Conservation (phyloP, 495 filamentous ascomycete genomes). For the Xylaria acuta region DNA sequence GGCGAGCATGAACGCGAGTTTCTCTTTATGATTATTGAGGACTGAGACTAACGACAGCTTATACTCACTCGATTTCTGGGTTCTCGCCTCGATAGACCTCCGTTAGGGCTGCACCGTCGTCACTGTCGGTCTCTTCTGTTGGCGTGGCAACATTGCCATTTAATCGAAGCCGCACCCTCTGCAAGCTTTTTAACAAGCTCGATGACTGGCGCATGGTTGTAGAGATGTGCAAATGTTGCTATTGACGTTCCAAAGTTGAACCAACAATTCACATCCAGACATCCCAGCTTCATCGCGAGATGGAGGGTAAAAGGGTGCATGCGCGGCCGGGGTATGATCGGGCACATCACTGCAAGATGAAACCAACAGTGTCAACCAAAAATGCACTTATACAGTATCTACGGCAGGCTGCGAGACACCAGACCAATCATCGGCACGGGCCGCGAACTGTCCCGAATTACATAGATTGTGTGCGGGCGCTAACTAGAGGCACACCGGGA, state of each 20-base stretch:
- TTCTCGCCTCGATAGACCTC: conserved; percentile 22
- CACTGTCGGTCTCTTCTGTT: not conserved
- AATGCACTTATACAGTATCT: not conserved
- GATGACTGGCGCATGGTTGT: conserved; percentile 18
- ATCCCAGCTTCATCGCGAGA: not conserved
- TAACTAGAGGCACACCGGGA: too few species aligned
- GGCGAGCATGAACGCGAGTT: not conserved
- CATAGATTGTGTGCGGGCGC: not conserved
- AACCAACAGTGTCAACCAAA: not conserved
- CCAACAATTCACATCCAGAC: not conserved
- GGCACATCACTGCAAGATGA: not conserved
- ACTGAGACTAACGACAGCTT: not conserved
- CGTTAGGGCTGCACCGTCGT: conserved; percentile 1
- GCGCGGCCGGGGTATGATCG: not conserved
- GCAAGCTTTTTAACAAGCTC: conserved; percentile 17
- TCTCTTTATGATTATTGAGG: not conserved
- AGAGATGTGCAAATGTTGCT: not conserved
- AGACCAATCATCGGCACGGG: conserved; percentile 6
- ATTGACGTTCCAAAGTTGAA: not conserved
- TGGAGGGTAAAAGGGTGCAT: not conserved
- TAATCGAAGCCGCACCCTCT: conserved; percentile 4
- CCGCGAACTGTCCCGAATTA: not conserved
- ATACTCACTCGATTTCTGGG: conserved; percentile 20
- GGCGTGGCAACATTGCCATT: not conserved
- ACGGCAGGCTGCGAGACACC: not conserved